Percentiles rank a stretch among this genome's conserved stretches.
Evolutionary conservation across 805 yeast species (phyloP).

Genomic region (Ogataea nonfermentans): DNA sequence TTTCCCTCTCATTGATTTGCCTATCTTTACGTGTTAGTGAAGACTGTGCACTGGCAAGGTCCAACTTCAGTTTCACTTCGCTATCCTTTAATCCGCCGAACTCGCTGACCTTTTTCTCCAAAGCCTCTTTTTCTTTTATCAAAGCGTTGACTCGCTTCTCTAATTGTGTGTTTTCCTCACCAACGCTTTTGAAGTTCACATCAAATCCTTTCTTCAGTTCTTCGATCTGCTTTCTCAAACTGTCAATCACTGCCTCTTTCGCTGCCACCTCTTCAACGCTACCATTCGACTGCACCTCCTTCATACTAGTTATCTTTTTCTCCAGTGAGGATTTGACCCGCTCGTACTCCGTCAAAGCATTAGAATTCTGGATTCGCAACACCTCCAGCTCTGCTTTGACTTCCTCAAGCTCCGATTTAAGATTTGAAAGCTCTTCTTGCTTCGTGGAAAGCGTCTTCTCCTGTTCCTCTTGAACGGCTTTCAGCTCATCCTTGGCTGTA

Average conservation of each 20-base stretch:
- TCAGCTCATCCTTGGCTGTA: constrained; percentile 55
- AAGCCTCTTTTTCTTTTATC: constrained; percentile 36
- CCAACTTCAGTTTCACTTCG: constrained; percentile 47
- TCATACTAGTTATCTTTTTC: constrained; percentile 11
- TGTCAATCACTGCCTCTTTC: constrained; percentile 19
- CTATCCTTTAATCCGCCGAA: constrained; percentile 38
- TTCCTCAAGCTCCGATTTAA: constrained; percentile 20
- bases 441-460: neutral
- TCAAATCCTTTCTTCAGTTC: constrained; percentile 20
- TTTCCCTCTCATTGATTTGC: constrained; percentile 37
- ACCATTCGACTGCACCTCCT: constrained; percentile 1
- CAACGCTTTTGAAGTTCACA: constrained; percentile 25
- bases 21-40: constrained; percentile 46
- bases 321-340: constrained; percentile 25
- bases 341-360: constrained; percentile 36
- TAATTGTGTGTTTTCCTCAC: constrained; percentile 32
- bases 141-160: constrained; percentile 30
- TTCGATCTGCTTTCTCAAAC: constrained; percentile 18
- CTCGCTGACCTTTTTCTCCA: constrained; percentile 33
- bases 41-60: constrained; percentile 45
- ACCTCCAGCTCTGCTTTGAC: constrained; percentile 26
- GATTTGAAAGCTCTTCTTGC: constrained; percentile 5
- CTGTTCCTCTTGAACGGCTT: neutral
- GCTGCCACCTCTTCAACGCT: constrained; percentile 14
- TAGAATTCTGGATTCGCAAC: constrained; percentile 37